phyloP scores from a whole-genome alignment of 1,284 basidiomycete species.

The Cutaneotrichosporon cavernicola region DNA sequence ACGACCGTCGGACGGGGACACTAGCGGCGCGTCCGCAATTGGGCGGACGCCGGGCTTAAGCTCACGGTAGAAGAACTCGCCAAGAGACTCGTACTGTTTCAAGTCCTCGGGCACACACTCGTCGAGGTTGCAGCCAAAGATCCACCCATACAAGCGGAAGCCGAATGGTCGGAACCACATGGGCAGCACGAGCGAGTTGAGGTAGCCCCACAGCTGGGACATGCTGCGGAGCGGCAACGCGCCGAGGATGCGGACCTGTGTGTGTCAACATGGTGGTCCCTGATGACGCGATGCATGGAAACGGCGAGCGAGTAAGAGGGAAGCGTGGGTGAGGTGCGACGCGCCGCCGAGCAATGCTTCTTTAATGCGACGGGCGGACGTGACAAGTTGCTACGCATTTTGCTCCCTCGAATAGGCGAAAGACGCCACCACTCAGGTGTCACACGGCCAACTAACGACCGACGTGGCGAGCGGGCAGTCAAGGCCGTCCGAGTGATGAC shows the following conservation, averaged over 20 bases:
- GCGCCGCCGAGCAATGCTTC: neutral
- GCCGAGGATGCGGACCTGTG: conserved; percentile 88
- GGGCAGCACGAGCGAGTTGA: conserved; percentile 88
- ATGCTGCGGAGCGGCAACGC: conserved; percentile 91
- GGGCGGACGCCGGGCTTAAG: conserved; percentile 79
- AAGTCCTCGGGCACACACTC: conserved; percentile 83
- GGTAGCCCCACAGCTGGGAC: conserved; percentile 92
- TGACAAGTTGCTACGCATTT: neutral
- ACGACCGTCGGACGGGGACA: conserved; percentile 89
- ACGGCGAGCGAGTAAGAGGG: neutral
- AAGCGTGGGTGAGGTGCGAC: neutral
- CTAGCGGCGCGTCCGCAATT: conserved; percentile 74
- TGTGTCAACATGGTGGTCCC: neutral
- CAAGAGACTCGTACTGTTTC: conserved; percentile 73
- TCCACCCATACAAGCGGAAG: conserved; percentile 76
- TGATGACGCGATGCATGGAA: neutral
- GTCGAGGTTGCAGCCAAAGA: conserved; percentile 91
- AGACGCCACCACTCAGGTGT: neutral
- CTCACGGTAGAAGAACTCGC: conserved; percentile 92
- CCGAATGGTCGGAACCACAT: conserved; percentile 91
- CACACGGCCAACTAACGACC: neutral
- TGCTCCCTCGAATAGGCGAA: neutral
- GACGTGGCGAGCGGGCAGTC: neutral
- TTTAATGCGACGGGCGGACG: neutral
- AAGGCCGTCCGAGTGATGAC: neutral